phyloP scores from a whole-genome alignment of 2,329 filamentous ascomycete genomes.

The Hypocrella siamensis region DNA sequence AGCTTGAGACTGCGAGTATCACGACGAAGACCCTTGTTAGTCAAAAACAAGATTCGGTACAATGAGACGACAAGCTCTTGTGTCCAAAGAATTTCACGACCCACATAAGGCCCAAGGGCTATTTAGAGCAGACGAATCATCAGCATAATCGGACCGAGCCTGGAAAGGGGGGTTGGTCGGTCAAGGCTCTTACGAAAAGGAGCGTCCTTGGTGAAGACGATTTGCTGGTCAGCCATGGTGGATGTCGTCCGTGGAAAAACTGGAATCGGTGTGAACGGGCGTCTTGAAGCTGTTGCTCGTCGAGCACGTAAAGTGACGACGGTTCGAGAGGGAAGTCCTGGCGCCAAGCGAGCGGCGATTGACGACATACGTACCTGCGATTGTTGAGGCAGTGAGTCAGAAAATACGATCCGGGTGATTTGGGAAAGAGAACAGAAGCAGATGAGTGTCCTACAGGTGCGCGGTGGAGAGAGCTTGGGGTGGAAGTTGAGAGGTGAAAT shows the following conservation, averaged over 20 bases:
- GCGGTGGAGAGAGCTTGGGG: no score
- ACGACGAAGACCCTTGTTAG: background rate
- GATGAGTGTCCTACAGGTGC: background rate
- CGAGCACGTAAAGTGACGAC: constrained; percentile 2
- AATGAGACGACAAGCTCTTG: no score
- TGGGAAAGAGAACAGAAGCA: no score
- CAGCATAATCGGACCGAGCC: background rate
- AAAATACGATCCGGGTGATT: background rate
- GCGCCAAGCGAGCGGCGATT: constrained; percentile 6
- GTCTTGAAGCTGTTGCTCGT: constrained; percentile 3
- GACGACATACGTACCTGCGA: constrained; percentile 12
- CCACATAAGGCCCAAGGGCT: constrained; percentile 51
- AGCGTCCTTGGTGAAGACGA: constrained; percentile 43
- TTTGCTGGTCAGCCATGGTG: constrained; percentile 30
- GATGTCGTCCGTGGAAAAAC: constrained; percentile 15
- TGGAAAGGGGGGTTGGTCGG: no score
- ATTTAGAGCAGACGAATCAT: constrained; percentile 1
- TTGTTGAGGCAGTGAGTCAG: background rate
- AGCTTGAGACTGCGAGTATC: constrained; percentile 38
- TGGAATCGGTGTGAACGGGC: constrained; percentile 16
- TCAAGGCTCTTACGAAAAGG: constrained; percentile 43
- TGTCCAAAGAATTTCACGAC: constrained; percentile 14
- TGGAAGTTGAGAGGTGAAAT: background rate
- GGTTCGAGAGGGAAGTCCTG: constrained; percentile 3
- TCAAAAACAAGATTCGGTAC: no score